Base-by-base conservation (phyloP, 768 basidiomycete genomes). In the Termitomyces sp. region DNA sequence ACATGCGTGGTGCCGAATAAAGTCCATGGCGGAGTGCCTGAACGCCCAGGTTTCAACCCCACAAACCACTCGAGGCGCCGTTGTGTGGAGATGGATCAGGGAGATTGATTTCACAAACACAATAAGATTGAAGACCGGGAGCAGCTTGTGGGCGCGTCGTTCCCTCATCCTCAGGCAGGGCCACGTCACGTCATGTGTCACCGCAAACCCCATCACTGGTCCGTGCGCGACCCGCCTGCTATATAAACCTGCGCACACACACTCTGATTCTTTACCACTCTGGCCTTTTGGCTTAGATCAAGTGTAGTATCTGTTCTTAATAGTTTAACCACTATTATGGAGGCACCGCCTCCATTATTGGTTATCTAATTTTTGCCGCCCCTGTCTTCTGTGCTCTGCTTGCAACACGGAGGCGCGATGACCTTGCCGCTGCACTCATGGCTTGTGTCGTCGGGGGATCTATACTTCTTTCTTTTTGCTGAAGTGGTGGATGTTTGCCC, bases 221-320 rank as follows among this genome's bases (percentile, higher is more conserved):
- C 56, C 56, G 56, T 57, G 56, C 56, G 24, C 32, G 10, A 1
- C 3, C 22, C 27, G 37, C 18, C 14, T 8, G 1, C 12, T 39
- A 57, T 57, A 57, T 18, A 57, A 10, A 1, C 31, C 22, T 13
- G 18, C 12, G 47, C n/a, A 13, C 8, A n/a, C 3, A 26, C 48
- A 8, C 8, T 4, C 10, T 1, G 1, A 8, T 16, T 55, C 55
- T 56, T 85, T 79, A 87, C 86, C 87, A 88, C 87, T 89, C 87
- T 88, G 87, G 87, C 86, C 88, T 89, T 87, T 89, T 90, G 88
- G 88, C 89, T 90, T 90, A 89, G 89, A 91, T 90, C 88, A 90
- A 90, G 88, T 91, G 89, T 91, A 90, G 89, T 90, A 91, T 90
- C 88, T 92, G 89, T 90, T 90, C 88, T 90, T 88, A 84, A 84